Percentiles rank a stretch among this genome's conserved stretches.
Conservation (phyloP, 2,329 filamentous ascomycete species). For the Chrysosphaeria jannelii region DNA sequence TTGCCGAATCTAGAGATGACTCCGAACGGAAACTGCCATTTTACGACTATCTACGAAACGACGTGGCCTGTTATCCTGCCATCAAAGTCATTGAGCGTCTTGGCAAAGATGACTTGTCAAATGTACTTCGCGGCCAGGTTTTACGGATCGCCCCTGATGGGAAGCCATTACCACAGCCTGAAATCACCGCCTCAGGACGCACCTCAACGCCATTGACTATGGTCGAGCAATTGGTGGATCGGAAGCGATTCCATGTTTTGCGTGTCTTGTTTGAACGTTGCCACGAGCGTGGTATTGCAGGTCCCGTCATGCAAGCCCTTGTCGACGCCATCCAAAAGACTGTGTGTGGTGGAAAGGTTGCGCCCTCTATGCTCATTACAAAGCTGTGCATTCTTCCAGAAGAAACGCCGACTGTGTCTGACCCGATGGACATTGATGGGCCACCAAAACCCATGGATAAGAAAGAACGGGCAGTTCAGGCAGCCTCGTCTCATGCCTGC, state of each 20-base stretch:
- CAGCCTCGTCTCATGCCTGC: conserved; percentile 37
- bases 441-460: conserved; percentile 3
- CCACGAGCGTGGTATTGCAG: conserved; percentile 22
- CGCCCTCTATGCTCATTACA: conserved; percentile 16
- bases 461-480: conserved; percentile 13
- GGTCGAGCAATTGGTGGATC: conserved; percentile 39
- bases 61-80: conserved; percentile 67
- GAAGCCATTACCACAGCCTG: too few species aligned
- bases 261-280: conserved; percentile 64
- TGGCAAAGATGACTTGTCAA: conserved; percentile 56
- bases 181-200: conserved; percentile 43
- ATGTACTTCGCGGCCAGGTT: conserved; percentile 35
- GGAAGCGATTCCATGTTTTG: conserved; percentile 50
- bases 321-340: conserved; percentile 16
- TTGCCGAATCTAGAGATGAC: conserved; percentile 33
- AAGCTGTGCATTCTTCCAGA: conserved; percentile 19
- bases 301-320: conserved; percentile 16
- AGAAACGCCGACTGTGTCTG: conserved; percentile 3
- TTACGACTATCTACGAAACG: conserved; percentile 56
- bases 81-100: conserved; percentile 58
- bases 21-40: conserved; percentile 13
- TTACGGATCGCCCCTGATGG: conserved; percentile 30
- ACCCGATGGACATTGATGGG: conserved; percentile 5
- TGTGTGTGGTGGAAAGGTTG: conserved; percentile 6
- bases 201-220: conserved; percentile 19